Conservation (phyloP, 2,329 filamentous ascomycete genomes). For the Arthroderma sp. region DNA sequence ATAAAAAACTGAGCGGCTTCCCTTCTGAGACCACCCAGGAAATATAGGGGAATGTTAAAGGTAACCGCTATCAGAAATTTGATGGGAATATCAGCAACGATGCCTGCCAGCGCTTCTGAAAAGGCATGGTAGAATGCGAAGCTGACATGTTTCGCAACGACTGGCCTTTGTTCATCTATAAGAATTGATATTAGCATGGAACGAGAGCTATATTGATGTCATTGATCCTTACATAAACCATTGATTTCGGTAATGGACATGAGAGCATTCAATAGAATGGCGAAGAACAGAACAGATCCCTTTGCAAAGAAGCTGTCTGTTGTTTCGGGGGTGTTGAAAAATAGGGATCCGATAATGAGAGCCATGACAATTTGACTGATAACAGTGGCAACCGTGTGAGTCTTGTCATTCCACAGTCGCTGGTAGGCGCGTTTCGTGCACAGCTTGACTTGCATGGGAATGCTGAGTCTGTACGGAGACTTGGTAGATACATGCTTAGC, state of each 20-base stretch:
- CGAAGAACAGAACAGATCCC: conserved; percentile 72
- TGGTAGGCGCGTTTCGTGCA: conserved; percentile 70
- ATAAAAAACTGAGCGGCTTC: conserved; percentile 45
- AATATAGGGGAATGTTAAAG: conserved; percentile 76
- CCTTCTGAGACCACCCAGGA: conserved; percentile 59
- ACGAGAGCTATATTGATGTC: not conserved
- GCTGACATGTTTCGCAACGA: conserved; percentile 79
- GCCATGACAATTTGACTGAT: conserved; percentile 59
- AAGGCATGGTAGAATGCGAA: conserved; percentile 88
- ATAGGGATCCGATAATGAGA: conserved; percentile 56
- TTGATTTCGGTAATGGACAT: conserved; percentile 62
- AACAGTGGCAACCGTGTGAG: conserved; percentile 53
- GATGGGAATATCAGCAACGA: conserved; percentile 75
- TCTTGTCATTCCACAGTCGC: conserved; percentile 62
- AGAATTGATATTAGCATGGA: not conserved
- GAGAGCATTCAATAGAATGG: conserved; percentile 53
- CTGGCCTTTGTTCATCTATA: conserved; percentile 76
- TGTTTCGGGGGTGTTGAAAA: conserved; percentile 43
- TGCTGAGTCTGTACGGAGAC: conserved; percentile 64
- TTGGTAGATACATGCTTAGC: conserved; percentile 26
- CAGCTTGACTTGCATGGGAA: conserved; percentile 61
- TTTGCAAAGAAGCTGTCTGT: conserved; percentile 64
- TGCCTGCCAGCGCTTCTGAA: conserved; percentile 71
- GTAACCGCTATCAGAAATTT: conserved; percentile 59
- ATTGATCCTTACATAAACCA: conserved; percentile 12